Evolutionary conservation across 1,139 yeast genomes (phyloP).

Genomic region (Debaryomyces psychrophilus): DNA sequence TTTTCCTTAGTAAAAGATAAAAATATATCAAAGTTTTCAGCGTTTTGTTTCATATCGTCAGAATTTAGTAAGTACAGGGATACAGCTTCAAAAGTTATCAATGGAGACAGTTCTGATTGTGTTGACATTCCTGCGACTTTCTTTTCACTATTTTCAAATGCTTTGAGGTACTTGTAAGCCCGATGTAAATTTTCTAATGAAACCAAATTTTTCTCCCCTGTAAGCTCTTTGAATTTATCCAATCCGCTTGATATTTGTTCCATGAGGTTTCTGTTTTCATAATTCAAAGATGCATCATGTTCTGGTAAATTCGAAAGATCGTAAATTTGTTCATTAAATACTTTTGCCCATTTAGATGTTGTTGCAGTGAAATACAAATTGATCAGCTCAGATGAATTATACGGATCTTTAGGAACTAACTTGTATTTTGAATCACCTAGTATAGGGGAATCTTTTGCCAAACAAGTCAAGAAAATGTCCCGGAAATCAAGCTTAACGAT

Average conservation of each 20-base stretch:
- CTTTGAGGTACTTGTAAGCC: slow-evolving; percentile 16
- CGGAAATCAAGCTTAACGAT: slow-evolving; percentile 30
- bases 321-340: slow-evolving; percentile 28
- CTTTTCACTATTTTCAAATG: slow-evolving; percentile 23
- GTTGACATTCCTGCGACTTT: slow-evolving; percentile 19
- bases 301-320: slow-evolving; percentile 21
- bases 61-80: slow-evolving; percentile 23
- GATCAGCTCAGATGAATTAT: slow-evolving; percentile 18
- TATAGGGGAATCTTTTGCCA: slow-evolving; percentile 33
- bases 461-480: slow-evolving; percentile 35
- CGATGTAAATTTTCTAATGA: neutral
- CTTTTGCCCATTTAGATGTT: slow-evolving; percentile 34
- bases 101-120: slow-evolving; percentile 15
- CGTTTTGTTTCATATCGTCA: slow-evolving; percentile 12
- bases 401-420: slow-evolving; percentile 24
- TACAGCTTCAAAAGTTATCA: slow-evolving; percentile 27
- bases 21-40: slow-evolving; percentile 18
- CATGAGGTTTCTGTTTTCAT: slow-evolving; percentile 13
- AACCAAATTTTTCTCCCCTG: neutral
- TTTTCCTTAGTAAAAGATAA: slow-evolving; percentile 23
- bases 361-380: slow-evolving; percentile 34
- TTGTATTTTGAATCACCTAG: slow-evolving; percentile 31
- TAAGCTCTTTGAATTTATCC: neutral
- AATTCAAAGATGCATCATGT: slow-evolving; percentile 10
- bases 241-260: slow-evolving; percentile 9